Percentiles rank a stretch among this genome's conserved stretches.
Evolutionary conservation across 2,329 filamentous ascomycete genomes (phyloP).

Genomic region (Hymenoscyphus linearis): DNA sequence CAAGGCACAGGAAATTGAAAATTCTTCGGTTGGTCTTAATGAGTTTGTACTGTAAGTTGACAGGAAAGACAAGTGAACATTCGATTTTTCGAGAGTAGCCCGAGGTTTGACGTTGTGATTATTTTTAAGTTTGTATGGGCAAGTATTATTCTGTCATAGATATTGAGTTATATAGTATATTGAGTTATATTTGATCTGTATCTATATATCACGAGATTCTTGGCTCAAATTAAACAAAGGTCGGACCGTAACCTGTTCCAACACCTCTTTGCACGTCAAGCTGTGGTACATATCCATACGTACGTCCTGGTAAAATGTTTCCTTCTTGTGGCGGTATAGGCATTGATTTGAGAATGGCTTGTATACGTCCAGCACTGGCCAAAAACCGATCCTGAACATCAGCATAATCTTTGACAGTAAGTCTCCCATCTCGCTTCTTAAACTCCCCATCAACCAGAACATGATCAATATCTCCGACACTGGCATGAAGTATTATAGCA

Average conservation of each 20-base stretch:
- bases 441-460: constrained; percentile 40
- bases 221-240: no score
- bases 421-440: constrained; percentile 29
- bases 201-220: no score
- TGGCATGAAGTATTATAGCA: constrained; percentile 38
- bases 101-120: no score
- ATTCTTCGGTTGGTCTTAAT: no score
- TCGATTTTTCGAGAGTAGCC: no score
- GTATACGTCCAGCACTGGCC: background rate
- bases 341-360: background rate
- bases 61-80: no score
- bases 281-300: constrained; percentile 1
- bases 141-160: no score
- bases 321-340: background rate
- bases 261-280: background rate
- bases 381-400: background rate
- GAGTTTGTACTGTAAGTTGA: no score
- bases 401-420: constrained; percentile 14
- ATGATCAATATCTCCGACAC: constrained; percentile 36
- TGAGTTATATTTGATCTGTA: no score
- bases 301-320: background rate
- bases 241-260: constrained; percentile 2
- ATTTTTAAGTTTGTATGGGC: no score
- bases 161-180: no score
- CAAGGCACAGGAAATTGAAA: no score